These are phyloP conservation scores for Mycosphaerella sp. DNA, from an alignment of 2,329 filamentous ascomycete genomes.

Conservation along the genomic window DNA sequence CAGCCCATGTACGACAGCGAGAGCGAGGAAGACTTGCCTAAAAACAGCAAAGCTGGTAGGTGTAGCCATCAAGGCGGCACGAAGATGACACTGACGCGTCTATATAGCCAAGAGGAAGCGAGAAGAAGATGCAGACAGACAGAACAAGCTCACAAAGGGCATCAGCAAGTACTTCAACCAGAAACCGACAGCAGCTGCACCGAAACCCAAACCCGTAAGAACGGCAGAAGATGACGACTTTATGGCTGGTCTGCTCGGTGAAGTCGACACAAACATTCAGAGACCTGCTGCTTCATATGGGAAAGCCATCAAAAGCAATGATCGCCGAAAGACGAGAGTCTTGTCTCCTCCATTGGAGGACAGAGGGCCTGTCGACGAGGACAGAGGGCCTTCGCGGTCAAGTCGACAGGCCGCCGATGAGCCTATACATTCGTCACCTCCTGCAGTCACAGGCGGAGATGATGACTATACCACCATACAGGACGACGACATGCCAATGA, in stretches of 20 bases:
- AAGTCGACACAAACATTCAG: slow-evolving; percentile 74
- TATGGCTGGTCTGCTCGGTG: slow-evolving; percentile 72
- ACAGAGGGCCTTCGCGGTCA: slow-evolving; percentile 34
- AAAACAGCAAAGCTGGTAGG: slow-evolving; percentile 53
- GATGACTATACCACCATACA: slow-evolving; percentile 48
- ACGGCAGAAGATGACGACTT: slow-evolving; percentile 79
- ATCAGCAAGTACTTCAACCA: slow-evolving; percentile 94
- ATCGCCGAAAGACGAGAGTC: slow-evolving; percentile 70
- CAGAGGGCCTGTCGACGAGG: slow-evolving; percentile 43
- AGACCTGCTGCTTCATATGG: slow-evolving; percentile 48
- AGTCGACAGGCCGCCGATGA: slow-evolving; percentile 15
- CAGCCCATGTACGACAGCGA: slow-evolving; percentile 63
- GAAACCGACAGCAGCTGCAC: slow-evolving; percentile 54
- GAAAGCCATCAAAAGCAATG: slow-evolving; percentile 64
- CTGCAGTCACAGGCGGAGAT: slow-evolving; percentile 40
- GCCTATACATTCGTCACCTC: slow-evolving; percentile 16
- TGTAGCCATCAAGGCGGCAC: slow-evolving; percentile 15
- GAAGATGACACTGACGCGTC: slow-evolving; percentile 5
- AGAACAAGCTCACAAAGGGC: slow-evolving; percentile 80
- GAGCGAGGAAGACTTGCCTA: slow-evolving; percentile 61
- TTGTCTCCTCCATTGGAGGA: slow-evolving; percentile 66
- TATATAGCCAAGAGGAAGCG: slow-evolving; percentile 71
- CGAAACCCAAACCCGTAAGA: slow-evolving; percentile 62
- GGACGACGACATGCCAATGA: slow-evolving; percentile 73
- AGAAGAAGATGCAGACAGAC: slow-evolving; percentile 77